Evolutionary conservation across 1,284 basidiomycete genomes (phyloP).

Genomic region (Ceratobasidium sp.): DNA sequence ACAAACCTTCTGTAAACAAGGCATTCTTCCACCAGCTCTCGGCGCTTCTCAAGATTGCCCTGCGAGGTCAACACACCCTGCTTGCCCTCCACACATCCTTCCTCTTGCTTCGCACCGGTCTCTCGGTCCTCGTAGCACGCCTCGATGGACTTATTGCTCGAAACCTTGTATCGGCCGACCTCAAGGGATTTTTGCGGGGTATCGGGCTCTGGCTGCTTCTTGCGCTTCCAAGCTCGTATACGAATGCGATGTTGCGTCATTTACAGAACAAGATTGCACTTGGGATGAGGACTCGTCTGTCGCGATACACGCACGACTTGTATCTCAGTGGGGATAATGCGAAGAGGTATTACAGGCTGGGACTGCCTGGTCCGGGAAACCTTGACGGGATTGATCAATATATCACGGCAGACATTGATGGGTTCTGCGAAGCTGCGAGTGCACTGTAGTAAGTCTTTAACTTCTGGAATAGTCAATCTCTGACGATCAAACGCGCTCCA

Average conservation of each 20-base stretch:
- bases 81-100: conserved; percentile 87
- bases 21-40: conserved; percentile 83
- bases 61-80: conserved; percentile 80
- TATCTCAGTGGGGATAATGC: conserved; percentile 82
- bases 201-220: conserved; percentile 90
- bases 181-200: conserved; percentile 83
- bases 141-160: conserved; percentile 92
- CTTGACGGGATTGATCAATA: conserved; percentile 89
- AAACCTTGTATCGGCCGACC: conserved; percentile 89
- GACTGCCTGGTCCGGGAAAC: conserved; percentile 59
- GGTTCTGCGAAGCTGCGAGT: conserved; percentile 89
- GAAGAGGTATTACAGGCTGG: conserved; percentile 75
- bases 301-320: conserved; percentile 91
- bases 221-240: conserved; percentile 93
- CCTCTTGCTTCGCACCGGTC: conserved; percentile 84
- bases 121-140: conserved; percentile 88
- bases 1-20: conserved; percentile 79
- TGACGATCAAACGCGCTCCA: conserved; percentile 50
- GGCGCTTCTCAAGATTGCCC: conserved; percentile 79
- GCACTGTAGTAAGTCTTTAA: conserved; percentile 80
- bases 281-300: conserved; percentile 85
- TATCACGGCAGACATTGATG: conserved; percentile 91
- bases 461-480: not conserved
- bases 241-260: conserved; percentile 95
- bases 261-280: conserved; percentile 92